Evolutionary conservation across 345 rosid genomes (phyloP).

Genomic region (Eucalyptus pauciflora): DNA sequence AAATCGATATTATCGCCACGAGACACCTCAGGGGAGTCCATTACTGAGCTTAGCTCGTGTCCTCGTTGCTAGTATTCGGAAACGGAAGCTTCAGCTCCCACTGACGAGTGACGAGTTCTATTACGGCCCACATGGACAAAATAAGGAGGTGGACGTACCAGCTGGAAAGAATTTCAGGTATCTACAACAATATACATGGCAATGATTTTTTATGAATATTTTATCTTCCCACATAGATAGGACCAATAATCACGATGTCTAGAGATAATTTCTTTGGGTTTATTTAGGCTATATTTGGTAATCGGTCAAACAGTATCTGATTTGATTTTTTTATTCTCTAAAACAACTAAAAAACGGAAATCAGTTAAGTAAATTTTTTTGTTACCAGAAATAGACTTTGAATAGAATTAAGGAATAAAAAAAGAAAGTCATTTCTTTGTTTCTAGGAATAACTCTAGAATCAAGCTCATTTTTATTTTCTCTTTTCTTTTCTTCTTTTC

Average conservation of each 20-base stretch:
- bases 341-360: too few relatives aligned
- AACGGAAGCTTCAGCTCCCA: neutral
- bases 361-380: too few relatives aligned
- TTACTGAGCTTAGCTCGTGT: conserved; percentile 1
- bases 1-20: neutral
- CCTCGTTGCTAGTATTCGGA: conserved; percentile 1
- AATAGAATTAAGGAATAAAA: too few relatives aligned
- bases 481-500: too few relatives aligned
- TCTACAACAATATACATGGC: neutral
- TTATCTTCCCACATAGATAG: neutral
- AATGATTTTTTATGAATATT: neutral
- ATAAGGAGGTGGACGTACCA: neutral
- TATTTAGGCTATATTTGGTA: neutral
- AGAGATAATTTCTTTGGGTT: neutral
- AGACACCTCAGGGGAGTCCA: conserved; percentile 8
- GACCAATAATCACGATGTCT: neutral
- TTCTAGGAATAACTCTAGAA: too few relatives aligned
- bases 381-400: too few relatives aligned
- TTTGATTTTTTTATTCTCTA: too few relatives aligned
- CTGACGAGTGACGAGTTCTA: neutral
- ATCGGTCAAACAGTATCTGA: accelerated
- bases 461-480: too few relatives aligned
- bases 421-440: too few relatives aligned
- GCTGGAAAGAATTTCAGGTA: neutral
- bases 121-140: neutral